phyloP scores from a whole-genome alignment of 768 basidiomycete species.

The Mycena latifolia region DNA sequence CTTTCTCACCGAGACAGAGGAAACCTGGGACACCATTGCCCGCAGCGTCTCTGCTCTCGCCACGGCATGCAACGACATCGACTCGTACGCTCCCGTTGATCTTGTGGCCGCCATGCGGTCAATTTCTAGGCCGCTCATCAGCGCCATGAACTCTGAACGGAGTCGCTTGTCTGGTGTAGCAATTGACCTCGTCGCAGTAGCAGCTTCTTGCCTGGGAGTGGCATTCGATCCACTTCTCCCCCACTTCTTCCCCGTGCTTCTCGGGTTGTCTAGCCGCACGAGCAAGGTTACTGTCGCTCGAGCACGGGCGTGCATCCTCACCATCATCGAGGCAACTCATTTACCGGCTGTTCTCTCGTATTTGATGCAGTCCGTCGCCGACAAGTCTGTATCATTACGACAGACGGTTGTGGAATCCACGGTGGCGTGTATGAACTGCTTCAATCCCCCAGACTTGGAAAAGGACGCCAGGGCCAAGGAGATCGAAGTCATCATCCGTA shows the following conservation, averaged over 20 bases:
- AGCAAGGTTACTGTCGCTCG: conserved; percentile 85
- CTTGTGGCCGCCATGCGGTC: conserved; percentile 64
- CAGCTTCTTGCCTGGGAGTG: conserved; percentile 67
- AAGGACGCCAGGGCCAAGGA: conserved; percentile 73
- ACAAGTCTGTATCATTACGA: conserved; percentile 77
- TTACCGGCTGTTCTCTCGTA: conserved; percentile 72
- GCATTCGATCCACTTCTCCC: conserved; percentile 77
- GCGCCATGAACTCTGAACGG: conserved; percentile 79
- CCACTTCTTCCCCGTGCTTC: conserved; percentile 76
- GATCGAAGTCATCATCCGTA: conserved; percentile 77
- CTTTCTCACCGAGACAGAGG: conserved; percentile 75
- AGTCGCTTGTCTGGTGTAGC: conserved; percentile 77
- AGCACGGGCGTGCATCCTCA: conserved; percentile 68
- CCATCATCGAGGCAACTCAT: conserved; percentile 77
- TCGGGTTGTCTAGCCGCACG: conserved; percentile 76
- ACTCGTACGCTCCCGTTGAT: conserved; percentile 62
- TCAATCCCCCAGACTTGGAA: conserved; percentile 85
- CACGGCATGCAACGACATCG: conserved; percentile 63
- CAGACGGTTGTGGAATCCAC: conserved; percentile 75
- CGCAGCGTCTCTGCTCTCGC: conserved; percentile 61
- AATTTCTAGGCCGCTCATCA: conserved; percentile 65
- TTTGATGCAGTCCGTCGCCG: conserved; percentile 69
- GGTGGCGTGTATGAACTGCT: conserved; percentile 75
- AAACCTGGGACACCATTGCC: conserved; percentile 81
- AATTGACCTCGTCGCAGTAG: conserved; percentile 68